These are phyloP conservation scores for Fusarium anguioides DNA, from an alignment of 2,329 filamentous ascomycete species.

Conservation along the genomic window DNA sequence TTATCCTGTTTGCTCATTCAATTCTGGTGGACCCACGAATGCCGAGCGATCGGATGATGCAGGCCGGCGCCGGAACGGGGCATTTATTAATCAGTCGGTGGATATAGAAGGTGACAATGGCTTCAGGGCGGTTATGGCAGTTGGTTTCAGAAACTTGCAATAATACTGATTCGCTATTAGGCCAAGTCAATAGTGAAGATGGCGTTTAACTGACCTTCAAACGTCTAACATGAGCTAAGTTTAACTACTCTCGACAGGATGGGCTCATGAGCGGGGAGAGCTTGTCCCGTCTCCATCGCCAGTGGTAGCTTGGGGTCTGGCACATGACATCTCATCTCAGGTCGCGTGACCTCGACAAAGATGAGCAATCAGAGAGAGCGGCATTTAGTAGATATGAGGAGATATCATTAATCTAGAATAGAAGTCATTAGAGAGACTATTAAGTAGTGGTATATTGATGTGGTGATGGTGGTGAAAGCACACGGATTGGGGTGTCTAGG, in stretches of 20 bases:
- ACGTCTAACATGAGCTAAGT: not conserved
- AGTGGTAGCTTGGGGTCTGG: slow-evolving; percentile 24
- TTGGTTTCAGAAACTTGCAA: not conserved
- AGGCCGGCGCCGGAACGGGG: slow-evolving; percentile 42
- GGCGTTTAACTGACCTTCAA: not conserved
- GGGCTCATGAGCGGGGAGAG: slow-evolving; percentile 37
- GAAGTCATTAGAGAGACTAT: not conserved
- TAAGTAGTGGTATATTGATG: not conserved
- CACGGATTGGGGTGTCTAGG: too few relatives aligned
- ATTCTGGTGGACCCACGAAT: slow-evolving; percentile 43
- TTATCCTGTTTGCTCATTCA: slow-evolving; percentile 38
- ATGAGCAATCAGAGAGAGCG: slow-evolving; percentile 1
- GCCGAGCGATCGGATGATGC: slow-evolving; percentile 45
- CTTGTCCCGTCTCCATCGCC: slow-evolving; percentile 23
- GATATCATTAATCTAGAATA: not conserved
- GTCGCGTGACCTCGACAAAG: slow-evolving; percentile 35
- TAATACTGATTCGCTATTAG: not conserved
- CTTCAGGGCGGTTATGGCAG: slow-evolving; percentile 9
- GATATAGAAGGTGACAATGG: slow-evolving; percentile 20
- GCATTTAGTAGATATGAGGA: slow-evolving; percentile 21
- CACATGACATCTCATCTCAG: slow-evolving; percentile 33
- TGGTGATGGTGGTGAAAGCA: too few relatives aligned
- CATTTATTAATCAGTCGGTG: slow-evolving; percentile 18
- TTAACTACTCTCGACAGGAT: slow-evolving; percentile 18
- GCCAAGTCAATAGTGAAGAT: not conserved